Conservation (phyloP, 148 eudicot species). For the Chenopodium berlandieri region DNA sequence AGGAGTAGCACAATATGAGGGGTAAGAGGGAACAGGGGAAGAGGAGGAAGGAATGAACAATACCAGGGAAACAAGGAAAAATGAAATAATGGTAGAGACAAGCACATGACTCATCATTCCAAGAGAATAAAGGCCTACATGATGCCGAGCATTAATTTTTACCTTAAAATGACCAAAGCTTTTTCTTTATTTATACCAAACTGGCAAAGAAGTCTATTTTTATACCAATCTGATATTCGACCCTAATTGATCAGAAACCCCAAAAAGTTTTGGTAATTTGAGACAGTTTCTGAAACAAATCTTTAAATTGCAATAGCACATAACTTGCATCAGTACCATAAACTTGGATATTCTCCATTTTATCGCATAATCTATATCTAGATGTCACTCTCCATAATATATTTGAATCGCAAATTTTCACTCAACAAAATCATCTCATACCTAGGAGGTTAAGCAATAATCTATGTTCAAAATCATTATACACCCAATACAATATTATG, state of each 20-base stretch:
- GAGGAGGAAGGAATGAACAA: not conserved
- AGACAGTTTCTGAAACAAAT: not conserved
- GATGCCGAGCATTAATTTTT: not conserved
- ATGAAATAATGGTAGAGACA: too few species aligned
- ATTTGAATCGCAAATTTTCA: not conserved
- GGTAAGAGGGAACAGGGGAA: not conserved
- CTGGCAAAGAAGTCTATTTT: not conserved
- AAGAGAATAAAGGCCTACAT: not conserved
- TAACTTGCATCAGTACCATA: too few species aligned
- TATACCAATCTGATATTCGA: not conserved
- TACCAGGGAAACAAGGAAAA: too few species aligned
- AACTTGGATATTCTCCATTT: not conserved
- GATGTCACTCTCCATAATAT: not conserved
- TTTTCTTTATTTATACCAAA: not conserved
- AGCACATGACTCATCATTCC: not conserved
- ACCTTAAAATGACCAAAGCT: not conserved
- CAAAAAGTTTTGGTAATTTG: not conserved
- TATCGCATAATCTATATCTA: not conserved
- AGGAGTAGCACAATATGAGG: too few species aligned
- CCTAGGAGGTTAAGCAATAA: not conserved
- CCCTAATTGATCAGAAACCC: not conserved
- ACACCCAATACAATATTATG: not conserved
- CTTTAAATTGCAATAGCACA: not conserved
- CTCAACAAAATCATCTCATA: not conserved
- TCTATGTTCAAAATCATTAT: slow-evolving; percentile 1